Percentiles rank a stretch among this genome's conserved stretches.
phyloP scores from a whole-genome alignment of 139 green algal genomes.

The Coccomyxa sp. region DNA sequence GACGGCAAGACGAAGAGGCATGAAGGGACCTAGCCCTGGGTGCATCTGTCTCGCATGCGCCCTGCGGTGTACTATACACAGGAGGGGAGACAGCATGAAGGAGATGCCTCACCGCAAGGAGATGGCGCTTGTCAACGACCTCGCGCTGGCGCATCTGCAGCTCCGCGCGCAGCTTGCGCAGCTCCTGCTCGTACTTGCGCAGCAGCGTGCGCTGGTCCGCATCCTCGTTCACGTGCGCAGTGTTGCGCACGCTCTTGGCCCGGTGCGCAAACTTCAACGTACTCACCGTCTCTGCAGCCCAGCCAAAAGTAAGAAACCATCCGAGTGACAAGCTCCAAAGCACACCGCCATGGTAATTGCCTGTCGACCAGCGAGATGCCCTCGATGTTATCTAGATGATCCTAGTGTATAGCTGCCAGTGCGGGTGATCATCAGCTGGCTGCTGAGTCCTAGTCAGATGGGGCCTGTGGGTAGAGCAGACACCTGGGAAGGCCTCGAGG shows the following conservation, averaged over 20 bases:
- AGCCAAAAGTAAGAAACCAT: background rate
- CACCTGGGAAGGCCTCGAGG: slow-evolving; percentile 66
- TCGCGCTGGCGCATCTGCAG: slow-evolving; percentile 72
- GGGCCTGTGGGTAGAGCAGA: background rate
- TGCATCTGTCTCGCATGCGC: no score
- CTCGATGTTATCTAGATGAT: no score
- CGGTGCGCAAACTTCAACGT: slow-evolving; percentile 94
- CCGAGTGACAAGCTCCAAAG: background rate
- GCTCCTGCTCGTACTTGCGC: slow-evolving; percentile 91
- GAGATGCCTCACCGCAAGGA: slow-evolving; percentile 80
- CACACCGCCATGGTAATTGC: no score
- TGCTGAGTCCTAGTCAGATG: background rate
- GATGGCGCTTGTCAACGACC: slow-evolving; percentile 86
- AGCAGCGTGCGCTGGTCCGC: slow-evolving; percentile 91
- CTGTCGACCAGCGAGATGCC: no score
- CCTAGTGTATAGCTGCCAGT: no score
- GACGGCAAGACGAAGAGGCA: no score
- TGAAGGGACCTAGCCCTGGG: no score
- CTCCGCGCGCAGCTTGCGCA: slow-evolving; percentile 81
- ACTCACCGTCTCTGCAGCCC: slow-evolving; percentile 61
- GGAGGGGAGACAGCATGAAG: no score
- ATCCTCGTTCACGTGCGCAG: slow-evolving; percentile 92
- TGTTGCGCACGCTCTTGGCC: slow-evolving; percentile 94
- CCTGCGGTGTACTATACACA: no score
- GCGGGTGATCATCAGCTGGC: no score